Base-by-base conservation (phyloP, 805 yeast genomes). In the Candida succiphila region DNA sequence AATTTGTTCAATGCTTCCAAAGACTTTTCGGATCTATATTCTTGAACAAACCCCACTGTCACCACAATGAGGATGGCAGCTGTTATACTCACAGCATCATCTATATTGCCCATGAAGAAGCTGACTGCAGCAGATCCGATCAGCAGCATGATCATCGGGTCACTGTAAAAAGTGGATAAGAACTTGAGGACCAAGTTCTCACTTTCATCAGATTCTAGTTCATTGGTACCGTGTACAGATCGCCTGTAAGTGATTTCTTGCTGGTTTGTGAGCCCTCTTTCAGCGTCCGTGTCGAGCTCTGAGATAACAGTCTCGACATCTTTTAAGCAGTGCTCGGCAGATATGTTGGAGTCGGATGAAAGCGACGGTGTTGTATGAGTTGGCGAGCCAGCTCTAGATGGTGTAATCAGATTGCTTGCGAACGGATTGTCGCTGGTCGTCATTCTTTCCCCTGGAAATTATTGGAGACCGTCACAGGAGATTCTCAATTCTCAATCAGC, bases 21-120 rank as follows among this genome's bases (percentile, higher is more conserved):
- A 5, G 96, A 84, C 63, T 92, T 82, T 51, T 92, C 99, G 2
- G 95, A 84, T 49, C 96, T 71, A 51, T 88, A 88, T 56, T 92
- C 99, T 60, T 92, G 99, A 22, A 92, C 88, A 60, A 92, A 92
- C 0, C 99, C 99, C 25, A 92, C 99, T 1, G 92, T 75, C 10
- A 92, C 96, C 22, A 92, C 99, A 44, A 92, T 88, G 29, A 84
- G 47, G 32, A 92, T 85, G 4, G 98, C 98, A 41, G 88, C 64
- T 0, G 96, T 79, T 45, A 92, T 92, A 44, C 92, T 78, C n/a
- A 92, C 63, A 2, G 97, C 95, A 56, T 92, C 99, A 53, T 92
- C 96, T 22, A 76, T 75, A 58, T 92, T 92, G n/a, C 96, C 95
- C 94, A 92, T 85, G 46, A 84, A 57, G 44, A 89, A 83, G 41